Evolutionary conservation across 176 grass and related monocot species (phyloP), one percentile per base, ranked within the genome.

Genomic region (Tuctoria greenei): DNA sequence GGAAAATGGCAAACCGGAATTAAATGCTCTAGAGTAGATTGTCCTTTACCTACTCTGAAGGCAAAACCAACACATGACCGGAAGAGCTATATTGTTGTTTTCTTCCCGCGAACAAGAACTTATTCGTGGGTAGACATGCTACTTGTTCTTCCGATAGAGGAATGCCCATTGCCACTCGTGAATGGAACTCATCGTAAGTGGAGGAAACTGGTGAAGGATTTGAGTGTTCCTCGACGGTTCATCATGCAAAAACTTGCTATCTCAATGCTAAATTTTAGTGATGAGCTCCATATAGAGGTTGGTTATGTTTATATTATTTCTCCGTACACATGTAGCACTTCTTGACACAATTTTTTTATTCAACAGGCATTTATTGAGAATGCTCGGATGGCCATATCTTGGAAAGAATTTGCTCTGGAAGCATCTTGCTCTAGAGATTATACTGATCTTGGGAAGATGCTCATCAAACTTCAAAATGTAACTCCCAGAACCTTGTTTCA

Each of bases 1-100:
- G 95, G 91, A 56, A 95, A 99, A 79, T 99, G 95, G 95, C 95
- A 95, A 91, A 90, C 89, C 74, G 92, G 92, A 75, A 99, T 99
- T 84, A 85, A 35, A 63, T 99, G 95, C 82, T 88, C 85, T 86
- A 87, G 76, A 64, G 84, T 66, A 62, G 95, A 99, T 83, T 90
- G 83, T 66, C 92, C 95, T 82, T 88, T 89, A 13, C 64, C 84
- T 75, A 90, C 92, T 61, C 78, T 99, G 67, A 90, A 82, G 76
- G 92, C 87, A 52, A 99, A 99, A 83, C 95, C 95, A 71, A 92
- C 91, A 62, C 87, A 90, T 82, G 87, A 90, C 69, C 86, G 86
- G 77, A 99, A 99, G 82, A 95, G 50, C 20, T 95, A 95, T 66
- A 90, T 95, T 67, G 67, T 90, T 71, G 82, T 95, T 73, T 99